phyloP scores from a whole-genome alignment of 768 basidiomycete genomes.

The Serendipita sp. region DNA sequence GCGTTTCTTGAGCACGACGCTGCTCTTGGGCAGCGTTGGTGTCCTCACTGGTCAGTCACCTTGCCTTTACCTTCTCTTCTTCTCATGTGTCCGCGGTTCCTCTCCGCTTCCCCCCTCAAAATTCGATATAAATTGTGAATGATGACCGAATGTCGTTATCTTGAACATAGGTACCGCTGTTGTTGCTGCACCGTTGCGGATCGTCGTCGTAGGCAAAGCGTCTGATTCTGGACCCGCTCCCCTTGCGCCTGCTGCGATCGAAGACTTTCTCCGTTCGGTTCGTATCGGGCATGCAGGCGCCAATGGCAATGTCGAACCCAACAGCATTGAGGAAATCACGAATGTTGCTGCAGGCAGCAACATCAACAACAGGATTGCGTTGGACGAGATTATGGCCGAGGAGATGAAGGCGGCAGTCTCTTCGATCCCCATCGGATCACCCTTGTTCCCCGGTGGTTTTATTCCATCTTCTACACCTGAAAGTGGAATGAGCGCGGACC shows the following conservation, averaged over 20 bases:
- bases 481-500: neutral
- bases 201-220: neutral
- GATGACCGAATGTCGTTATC: neutral
- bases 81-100: too few relatives aligned
- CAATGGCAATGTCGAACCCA: too few relatives aligned
- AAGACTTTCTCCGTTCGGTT: neutral
- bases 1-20: conserved; percentile 1
- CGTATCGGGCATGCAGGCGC: neutral
- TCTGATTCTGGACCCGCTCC: too few relatives aligned
- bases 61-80: neutral
- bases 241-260: neutral
- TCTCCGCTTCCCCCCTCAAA: too few relatives aligned
- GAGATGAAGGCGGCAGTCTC: neutral
- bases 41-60: neutral
- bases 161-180: neutral
- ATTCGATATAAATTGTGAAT: too few relatives aligned
- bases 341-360: neutral
- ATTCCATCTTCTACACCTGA: neutral
- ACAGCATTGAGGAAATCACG: too few relatives aligned
- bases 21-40: neutral
- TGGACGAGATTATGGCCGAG: too few relatives aligned
- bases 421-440: neutral
- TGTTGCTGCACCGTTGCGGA: neutral
- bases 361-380: neutral
- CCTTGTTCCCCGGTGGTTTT: neutral